Evolutionary conservation across 257 asterid genomes (phyloP).

Genomic region (Petunia axillaris): DNA sequence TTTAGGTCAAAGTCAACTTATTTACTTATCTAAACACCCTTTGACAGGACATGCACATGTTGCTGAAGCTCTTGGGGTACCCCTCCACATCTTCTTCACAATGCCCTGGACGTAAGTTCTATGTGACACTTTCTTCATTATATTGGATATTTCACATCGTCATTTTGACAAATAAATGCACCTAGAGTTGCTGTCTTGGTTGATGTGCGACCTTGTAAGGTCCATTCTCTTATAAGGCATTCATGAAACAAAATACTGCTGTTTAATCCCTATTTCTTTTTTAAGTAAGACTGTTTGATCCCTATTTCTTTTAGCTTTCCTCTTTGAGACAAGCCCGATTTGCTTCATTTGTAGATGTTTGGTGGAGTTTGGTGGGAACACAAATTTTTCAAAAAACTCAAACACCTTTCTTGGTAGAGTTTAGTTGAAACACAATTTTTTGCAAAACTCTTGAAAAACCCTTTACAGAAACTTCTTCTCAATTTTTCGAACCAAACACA

Average conservation of each 20-base stretch:
- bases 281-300: neutral
- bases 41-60: conserved; percentile 90
- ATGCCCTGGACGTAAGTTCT: conserved; percentile 99
- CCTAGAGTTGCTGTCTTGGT: neutral
- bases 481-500: neutral
- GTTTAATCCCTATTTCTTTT: neutral
- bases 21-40: conserved; percentile 23
- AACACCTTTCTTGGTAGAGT: neutral
- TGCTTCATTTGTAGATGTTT: neutral
- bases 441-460: neutral
- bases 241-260: neutral
- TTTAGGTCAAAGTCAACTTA: conserved; percentile 20
- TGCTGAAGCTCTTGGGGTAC: conserved; percentile 98
- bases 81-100: conserved; percentile 96
- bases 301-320: neutral
- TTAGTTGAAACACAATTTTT: neutral
- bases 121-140: neutral
- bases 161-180: neutral
- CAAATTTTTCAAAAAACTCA: neutral
- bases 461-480: neutral
- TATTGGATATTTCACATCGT: neutral
- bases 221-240: conserved; percentile 11
- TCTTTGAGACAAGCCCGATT: conserved; percentile 9
- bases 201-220: neutral
- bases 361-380: conserved; percentile 16